Base-by-base conservation (phyloP, 371 early-diverging fungal species). In the Apophysomyces elegans region DNA sequence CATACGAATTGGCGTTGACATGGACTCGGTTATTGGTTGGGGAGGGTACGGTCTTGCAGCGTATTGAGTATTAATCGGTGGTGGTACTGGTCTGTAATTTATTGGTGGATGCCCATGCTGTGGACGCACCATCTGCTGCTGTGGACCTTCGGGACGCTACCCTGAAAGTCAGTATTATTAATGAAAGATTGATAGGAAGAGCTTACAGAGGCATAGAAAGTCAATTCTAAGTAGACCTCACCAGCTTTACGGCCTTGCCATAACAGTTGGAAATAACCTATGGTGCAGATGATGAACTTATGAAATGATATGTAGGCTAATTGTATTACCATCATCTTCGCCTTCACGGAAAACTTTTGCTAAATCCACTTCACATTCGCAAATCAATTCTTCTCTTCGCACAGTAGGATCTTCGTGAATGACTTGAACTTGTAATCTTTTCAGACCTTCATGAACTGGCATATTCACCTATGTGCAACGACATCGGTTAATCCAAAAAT, bases 391-490 rank as follows among this genome's bases (percentile, higher is more conserved):
- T 18, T 50, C 54, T 21, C 54, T 50, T 50, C 54, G n/a, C 11
- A 50, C 54, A 6, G 54, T 26, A 18, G 66, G 63, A 63, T 67
- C 58, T 39, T 65, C 63, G 64, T 76, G 74, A 41, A 73, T 73
- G 0, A 83, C 62, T 45, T 83, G 84, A 18, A 80, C 73, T 9
- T 64, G 39, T 44, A 83, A 71, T 1, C 37, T 61, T 16, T 63
- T 77, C 58, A 73, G 71, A 16, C 80, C 80, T 50, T 72, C 77
- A 2, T 77, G 77, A 35, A 83, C 66, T 12, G 77, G 79, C 46
- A 83, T 64, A 41, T 74, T 80, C 21, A 83, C 77, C 83, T 82
- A 54, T 26, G 54, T 21, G 16, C 54, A 47, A 7, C 9, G 54
- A 50, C 35, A 59, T 26, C 11, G 38, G n/a, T 56, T 18, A 6